Base-by-base conservation (phyloP, 2,329 filamentous ascomycete species). In the Amesomyces nigricolor region DNA sequence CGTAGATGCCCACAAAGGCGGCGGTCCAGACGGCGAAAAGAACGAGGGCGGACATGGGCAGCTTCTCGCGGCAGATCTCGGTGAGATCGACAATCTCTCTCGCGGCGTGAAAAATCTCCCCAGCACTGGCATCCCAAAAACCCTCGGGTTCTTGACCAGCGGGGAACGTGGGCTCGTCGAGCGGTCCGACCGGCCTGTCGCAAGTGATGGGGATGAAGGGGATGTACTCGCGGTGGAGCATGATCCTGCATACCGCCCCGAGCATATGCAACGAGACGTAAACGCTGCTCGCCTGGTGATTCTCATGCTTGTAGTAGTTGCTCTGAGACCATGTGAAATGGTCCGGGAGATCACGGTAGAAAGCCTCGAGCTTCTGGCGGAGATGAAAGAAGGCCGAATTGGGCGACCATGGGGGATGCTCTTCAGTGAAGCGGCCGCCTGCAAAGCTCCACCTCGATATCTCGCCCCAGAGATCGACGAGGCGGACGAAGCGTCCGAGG, bases 181-280 rank as follows among this genome's bases (percentile, higher is more conserved):
- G 67, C 0, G 85, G 85, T 0, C 80, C 80, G 37, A 71, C 62
- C 0, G 79, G 79, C 17, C 65, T 68, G 2, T 64, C 58, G 61
- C 75, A 81, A 8, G 75, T 74, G n/a, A 86, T 73, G 2, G 85
- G 81, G 14, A 86, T 76, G 63, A 86, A 87, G 0, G 85, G 83
- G 26, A 88, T 76, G 58, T 85, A 87, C 65, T 88, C 84, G 58
- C 85, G 76, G 63, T 87, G 82, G 29, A 88, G 73, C 72, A 87
- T 82, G 59, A 89, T 83, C 54, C 79, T 77, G 65, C 83, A 88
- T 2, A 88, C 73, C 1, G 80, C 78, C 56, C 82, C 79, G 0
- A 88, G 77, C 62, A 84, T 82, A 63, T 89, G 86, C 53, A 89
- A 71, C 3, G 86, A 77, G 9, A 84, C 79, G 64, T 86, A 89